Conservation (phyloP, 176 grass and related monocot genomes). For the Luzula sylvatica region DNA sequence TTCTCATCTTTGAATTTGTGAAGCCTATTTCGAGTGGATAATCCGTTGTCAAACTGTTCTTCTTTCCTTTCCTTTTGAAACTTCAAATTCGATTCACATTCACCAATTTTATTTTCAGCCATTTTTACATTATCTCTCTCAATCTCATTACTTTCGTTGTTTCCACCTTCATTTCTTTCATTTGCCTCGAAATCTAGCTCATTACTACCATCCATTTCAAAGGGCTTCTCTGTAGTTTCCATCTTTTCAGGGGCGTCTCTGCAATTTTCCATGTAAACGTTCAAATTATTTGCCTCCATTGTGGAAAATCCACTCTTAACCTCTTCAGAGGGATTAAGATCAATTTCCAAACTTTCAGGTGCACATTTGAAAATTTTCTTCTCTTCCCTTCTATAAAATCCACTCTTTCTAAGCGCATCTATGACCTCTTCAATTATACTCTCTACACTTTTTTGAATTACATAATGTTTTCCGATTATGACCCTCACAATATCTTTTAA, state of each 20-base stretch:
- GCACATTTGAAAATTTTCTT: neutral
- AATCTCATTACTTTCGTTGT: constrained; percentile 10
- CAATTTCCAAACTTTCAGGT: constrained; percentile 1
- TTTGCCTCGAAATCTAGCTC: constrained; percentile 9
- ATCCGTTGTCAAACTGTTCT: constrained; percentile 1
- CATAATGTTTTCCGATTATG: constrained; percentile 47
- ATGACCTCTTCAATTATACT: constrained; percentile 42
- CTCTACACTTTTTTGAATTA: constrained; percentile 31
- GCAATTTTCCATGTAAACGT: neutral
- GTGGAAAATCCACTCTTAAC: constrained; percentile 1
- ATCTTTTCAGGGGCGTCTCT: constrained; percentile 9
- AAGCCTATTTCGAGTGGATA: neutral
- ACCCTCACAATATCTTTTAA: constrained; percentile 44
- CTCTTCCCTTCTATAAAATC: constrained; percentile 8
- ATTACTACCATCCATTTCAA: constrained; percentile 14
- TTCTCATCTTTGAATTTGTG: neutral
- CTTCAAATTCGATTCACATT: neutral
- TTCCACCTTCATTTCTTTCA: constrained; percentile 8
- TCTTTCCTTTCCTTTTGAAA: neutral
- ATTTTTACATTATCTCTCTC: constrained; percentile 7
- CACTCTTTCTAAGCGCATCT: constrained; percentile 22
- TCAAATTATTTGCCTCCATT: constrained; percentile 18
- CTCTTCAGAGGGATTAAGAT: neutral
- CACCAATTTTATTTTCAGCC: neutral
- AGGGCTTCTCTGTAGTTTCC: constrained; percentile 2